Evolutionary conservation across 306 rosid genomes (phyloP), one percentile per base, ranked within the genome.

Genomic region (Psophocarpus tetragonolobus): DNA sequence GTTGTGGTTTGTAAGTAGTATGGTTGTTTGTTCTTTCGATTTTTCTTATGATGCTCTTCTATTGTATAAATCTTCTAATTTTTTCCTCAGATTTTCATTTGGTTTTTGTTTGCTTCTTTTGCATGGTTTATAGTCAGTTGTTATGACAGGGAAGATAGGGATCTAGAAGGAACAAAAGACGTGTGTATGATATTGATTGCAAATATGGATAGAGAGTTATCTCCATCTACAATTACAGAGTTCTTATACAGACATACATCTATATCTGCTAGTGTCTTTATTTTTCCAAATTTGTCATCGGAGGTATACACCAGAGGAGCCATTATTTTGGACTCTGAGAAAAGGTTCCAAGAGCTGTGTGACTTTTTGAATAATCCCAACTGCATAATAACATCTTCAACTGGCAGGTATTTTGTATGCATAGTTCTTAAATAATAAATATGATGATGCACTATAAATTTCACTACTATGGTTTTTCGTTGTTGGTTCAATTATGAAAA

Each of bases 181-280:
- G 38, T 65, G 21, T 87, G 71, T 51, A 60, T 89, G 89, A 80
- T 94, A 42, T 58, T 90, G 72, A 29, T 94, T 39, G 97, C 84
- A 29, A 94, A 94, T 85, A 83, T 94, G 8, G 94, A 89, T 71
- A 92, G 75, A 68, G 85, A 75, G 4, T 39, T 84, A 32, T 68
- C 85, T 56, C 85, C 93, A 18, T 65, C 45, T 60, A 77, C 83
- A 17, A 54, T 92, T 21, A 77, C 50, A 50, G 87, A 92, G 27
- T 92, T 92, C 87, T 61, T 94, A n/a, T 54, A 32, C 0, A 69
- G 41, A 33, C 84, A 87, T 67, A 78, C 90, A 68, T 75, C 73
- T 8, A 61, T 94, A 61, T 73, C 77, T 17, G 83, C 92, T 74
- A 84, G 38, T 65, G 93, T 88, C 39, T 80, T 62, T 66, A 67